Evolutionary conservation across 2,329 filamentous ascomycete species (phyloP), one percentile per base, ranked within the genome.

Genomic region (Diaporthe sp.): DNA sequence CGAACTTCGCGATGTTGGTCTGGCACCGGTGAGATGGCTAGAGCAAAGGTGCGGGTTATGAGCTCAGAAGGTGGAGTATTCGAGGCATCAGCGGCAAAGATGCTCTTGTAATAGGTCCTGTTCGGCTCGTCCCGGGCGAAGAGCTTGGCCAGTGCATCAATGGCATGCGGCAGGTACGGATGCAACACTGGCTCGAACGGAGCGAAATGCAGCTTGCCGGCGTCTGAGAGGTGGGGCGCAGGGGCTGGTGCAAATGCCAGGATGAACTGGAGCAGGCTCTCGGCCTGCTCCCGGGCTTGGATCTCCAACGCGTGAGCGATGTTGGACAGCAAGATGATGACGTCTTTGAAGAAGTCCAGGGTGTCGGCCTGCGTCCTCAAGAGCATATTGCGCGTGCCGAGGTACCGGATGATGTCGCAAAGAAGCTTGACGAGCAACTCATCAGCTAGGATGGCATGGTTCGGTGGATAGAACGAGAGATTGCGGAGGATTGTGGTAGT

Each of bases 331-430:
- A 98, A 92, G 22, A 95, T 93, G 75, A 98, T 91, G 42, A 95
- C 88, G 83, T 99, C 97, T 85, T 99, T 99, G 94, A 98, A 98
- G 80, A 98, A 96, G 83, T 99, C 97, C 78, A 98, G 87, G 0
- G 94, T 97, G 84, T 98, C 98, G 81, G 90, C 88, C 78, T 97
- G 90, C 4, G 92, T 95, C 53, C 95, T 92, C 57, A 98, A 86
- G 42, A 98, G 89, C 89, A 96, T 94, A 79, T 95, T 95, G 19
- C 95, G 93, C 5, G 96, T 98, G 42, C 96, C 97, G 19, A 98
- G 88, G 78, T 97, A 94, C 76, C 95, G 90, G 77, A 98, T 95
- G 5, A 96, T 91, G 61, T 92, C 92, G 75, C 95, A 95, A 12
- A 98, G 86, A 80, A 98, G 95, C 79, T 94, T 95, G 80, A 98